phyloP scores from a whole-genome alignment of 139 green algal genomes.

The Tetraselmis chui region DNA sequence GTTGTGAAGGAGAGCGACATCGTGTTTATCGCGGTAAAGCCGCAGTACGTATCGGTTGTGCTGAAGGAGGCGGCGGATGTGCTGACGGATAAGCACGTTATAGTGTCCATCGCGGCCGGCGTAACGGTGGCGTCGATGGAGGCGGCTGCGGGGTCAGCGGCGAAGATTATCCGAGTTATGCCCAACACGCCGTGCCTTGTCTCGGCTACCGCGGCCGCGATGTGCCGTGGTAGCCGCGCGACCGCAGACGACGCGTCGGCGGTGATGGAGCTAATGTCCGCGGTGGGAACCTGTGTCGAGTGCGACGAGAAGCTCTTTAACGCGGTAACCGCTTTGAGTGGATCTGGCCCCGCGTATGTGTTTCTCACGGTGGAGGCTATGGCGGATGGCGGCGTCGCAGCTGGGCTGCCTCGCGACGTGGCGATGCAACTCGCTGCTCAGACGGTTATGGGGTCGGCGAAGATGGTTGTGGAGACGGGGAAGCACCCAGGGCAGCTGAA shows the following conservation, averaged over 20 bases:
- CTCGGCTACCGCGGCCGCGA: constrained; percentile 76
- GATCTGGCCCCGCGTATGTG: constrained; percentile 88
- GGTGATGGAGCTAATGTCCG: constrained; percentile 19
- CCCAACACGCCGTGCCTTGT: constrained; percentile 97
- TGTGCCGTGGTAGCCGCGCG: constrained; percentile 68
- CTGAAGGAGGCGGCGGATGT: constrained; percentile 49
- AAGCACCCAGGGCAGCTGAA: constrained; percentile 86
- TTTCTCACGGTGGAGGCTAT: constrained; percentile 96
- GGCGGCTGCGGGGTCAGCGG: constrained; percentile 47
- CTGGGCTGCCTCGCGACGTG: constrained; percentile 82
- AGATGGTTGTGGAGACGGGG: constrained; percentile 95
- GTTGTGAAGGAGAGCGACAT: constrained; percentile 70
- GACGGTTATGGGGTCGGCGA: constrained; percentile 82
- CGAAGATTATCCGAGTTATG: constrained; percentile 86
- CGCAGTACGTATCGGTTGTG: constrained; percentile 70
- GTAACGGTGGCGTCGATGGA: constrained; percentile 62
- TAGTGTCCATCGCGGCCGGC: constrained; percentile 94
- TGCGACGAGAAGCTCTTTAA: constrained; percentile 81
- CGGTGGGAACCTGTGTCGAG: constrained; percentile 26
- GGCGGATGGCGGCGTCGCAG: constrained; percentile 80
- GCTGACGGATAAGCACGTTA: constrained; percentile 38
- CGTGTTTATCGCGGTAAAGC: constrained; percentile 91
- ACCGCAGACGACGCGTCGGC: constrained; percentile 48
- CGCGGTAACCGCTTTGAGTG: constrained; percentile 88
- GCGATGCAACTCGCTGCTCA: constrained; percentile 47